phyloP scores from a whole-genome alignment of 805 yeast species.

The Candida awuae region DNA sequence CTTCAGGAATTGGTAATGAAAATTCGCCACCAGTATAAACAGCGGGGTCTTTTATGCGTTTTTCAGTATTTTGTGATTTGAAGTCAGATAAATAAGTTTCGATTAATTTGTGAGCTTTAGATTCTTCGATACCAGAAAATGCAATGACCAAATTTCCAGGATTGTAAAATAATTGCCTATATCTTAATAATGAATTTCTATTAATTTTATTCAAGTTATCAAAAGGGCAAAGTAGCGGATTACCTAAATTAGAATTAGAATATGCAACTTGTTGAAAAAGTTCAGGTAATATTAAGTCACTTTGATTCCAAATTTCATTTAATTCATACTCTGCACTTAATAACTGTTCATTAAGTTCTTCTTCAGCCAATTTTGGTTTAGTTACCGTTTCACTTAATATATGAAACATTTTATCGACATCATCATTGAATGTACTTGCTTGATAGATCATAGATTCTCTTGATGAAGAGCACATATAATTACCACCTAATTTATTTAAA shows the following conservation, averaged over 20 bases:
- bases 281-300: slow-evolving; percentile 83
- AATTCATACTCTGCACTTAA: slow-evolving; percentile 74
- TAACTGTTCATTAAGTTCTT: slow-evolving; percentile 68
- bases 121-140: slow-evolving; percentile 76
- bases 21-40: slow-evolving; percentile 54
- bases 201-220: slow-evolving; percentile 54
- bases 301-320: slow-evolving; percentile 72
- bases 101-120: slow-evolving; percentile 56
- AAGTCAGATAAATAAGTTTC: slow-evolving; percentile 58
- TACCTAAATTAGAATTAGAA: slow-evolving; percentile 63
- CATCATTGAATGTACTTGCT: slow-evolving; percentile 86
- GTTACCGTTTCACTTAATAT: slow-evolving; percentile 72
- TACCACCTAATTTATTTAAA: slow-evolving; percentile 81
- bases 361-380: slow-evolving; percentile 56
- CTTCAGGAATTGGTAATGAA: slow-evolving; percentile 44
- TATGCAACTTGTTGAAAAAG: slow-evolving; percentile 82
- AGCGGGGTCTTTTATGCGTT: slow-evolving; percentile 32
- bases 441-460: slow-evolving; percentile 91
- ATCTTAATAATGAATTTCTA: slow-evolving; percentile 43
- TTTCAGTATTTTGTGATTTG: slow-evolving; percentile 25
- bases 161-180: slow-evolving; percentile 57
- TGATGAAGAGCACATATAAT: slow-evolving; percentile 86
- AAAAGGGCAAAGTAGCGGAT: slow-evolving; percentile 74
- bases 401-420: slow-evolving; percentile 70
- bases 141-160: slow-evolving; percentile 83